These are phyloP conservation scores for Taxawa tesnikishii DNA, from an alignment of 2,329 filamentous ascomycete species.

Conservation along the genomic window DNA sequence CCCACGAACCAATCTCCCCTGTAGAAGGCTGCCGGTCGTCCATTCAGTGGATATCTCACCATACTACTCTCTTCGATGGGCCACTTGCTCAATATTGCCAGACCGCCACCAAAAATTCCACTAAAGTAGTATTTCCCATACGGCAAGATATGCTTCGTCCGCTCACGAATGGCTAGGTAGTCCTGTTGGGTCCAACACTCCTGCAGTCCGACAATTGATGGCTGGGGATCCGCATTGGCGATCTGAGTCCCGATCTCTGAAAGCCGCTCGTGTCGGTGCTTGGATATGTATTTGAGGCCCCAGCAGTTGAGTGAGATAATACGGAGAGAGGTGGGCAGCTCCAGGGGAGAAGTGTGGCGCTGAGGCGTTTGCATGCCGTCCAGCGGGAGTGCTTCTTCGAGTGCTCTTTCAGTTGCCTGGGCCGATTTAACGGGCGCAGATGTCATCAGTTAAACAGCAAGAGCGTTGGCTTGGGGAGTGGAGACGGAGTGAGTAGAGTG, in stretches of 20 bases:
- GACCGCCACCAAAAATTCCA: slow-evolving; percentile 77
- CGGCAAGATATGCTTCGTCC: slow-evolving; percentile 63
- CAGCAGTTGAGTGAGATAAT: slow-evolving; percentile 92
- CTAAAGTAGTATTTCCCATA: slow-evolving; percentile 88
- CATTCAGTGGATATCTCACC: slow-evolving; percentile 80
- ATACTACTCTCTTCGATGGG: slow-evolving; percentile 84
- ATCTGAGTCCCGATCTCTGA: slow-evolving; percentile 74
- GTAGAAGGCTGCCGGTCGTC: slow-evolving; percentile 85
- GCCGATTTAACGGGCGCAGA: too few species aligned
- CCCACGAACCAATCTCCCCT: slow-evolving; percentile 94
- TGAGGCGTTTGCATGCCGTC: too few species aligned
- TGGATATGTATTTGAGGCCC: slow-evolving; percentile 81
- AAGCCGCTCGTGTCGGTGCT: slow-evolving; percentile 64
- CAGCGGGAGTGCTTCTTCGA: too few species aligned
- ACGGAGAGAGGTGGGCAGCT: slow-evolving; percentile 45
- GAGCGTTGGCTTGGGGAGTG: not conserved
- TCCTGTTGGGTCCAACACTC: slow-evolving; percentile 88
- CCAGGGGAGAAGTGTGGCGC: too few species aligned
- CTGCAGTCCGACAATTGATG: slow-evolving; percentile 84
- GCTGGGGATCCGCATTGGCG: slow-evolving; percentile 52
- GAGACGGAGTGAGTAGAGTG: not conserved
- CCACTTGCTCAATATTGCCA: slow-evolving; percentile 84
- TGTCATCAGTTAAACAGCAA: too few species aligned
- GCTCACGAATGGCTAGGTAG: slow-evolving; percentile 63
- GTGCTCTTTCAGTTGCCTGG: too few species aligned